Evolutionary conservation across 1,139 yeast species (phyloP), one percentile per base, ranked within the genome.

Genomic region (Suhomyces panamericanus): DNA sequence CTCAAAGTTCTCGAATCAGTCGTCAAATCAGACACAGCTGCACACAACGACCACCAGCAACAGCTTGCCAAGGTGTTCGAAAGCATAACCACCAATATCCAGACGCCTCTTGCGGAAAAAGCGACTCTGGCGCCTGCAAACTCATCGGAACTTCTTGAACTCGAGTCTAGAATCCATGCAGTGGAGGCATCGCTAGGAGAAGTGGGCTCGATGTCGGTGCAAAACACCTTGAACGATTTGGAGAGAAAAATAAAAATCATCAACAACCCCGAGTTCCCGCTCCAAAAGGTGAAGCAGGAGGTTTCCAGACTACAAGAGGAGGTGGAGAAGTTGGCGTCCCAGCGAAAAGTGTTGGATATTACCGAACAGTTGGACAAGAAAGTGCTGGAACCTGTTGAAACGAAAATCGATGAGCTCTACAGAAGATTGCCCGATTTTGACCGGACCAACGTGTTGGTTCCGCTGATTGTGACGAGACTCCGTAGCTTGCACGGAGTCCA

Each of bases 401-500:
- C 55, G 3, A 70, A 70, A 50, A 59, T 79, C 24, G 63, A 68
- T 35, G 70, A 67, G 43, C 48, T 81, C 4, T 73, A 72, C 48
- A 54, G 50, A 2, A 63, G 57, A 12, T 57, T 80, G 22, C 69
- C 69, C 1, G 62, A 63, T 1, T 60, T 79, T n/a, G 70, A 69
- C 30, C 54, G 53, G 1, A 60, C 71, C 32, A 63, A 62, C 14
- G 50, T 56, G 7, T 51, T 61, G 2, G 59, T 80, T 1, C 84
- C 85, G 0, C 55, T 62, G 3, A 43, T 80, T 1, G 44, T 77
- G 3, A 54, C 61, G 12, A 59, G 87, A 33, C 60, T 82, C 28
- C 69, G 73, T 47, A 60, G 76, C 0, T 62, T 81, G 38, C 69
- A 73, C 46, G 59, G 57, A 0, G 63, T 80, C 2, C 85, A 81